phyloP scores from a whole-genome alignment of 441 rosid species.

The Pelargonium citronellum region DNA sequence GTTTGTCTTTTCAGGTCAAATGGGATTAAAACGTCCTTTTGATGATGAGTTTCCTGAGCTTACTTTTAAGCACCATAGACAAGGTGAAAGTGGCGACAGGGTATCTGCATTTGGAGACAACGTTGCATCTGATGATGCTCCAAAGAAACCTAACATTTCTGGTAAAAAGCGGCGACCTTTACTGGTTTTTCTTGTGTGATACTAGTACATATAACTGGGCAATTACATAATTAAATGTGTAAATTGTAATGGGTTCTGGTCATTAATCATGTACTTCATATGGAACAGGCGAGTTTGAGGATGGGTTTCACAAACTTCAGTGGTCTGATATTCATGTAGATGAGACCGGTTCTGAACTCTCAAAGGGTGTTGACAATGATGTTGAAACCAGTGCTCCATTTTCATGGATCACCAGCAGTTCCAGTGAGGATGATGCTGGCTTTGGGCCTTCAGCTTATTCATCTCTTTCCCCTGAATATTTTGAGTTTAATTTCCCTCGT shows the following conservation, averaged over 20 bases:
- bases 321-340: conserved; percentile 28
- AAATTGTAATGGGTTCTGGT: conserved; percentile 6
- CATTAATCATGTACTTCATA: conserved; percentile 19
- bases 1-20: conserved; percentile 29
- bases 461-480: conserved; percentile 35
- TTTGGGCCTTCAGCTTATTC: conserved; percentile 28
- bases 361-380: conserved; percentile 28
- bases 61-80: conserved; percentile 46
- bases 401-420: conserved; percentile 29
- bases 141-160: conserved; percentile 25
- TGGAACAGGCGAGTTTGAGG: conserved; percentile 33
- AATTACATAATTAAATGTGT: neutral
- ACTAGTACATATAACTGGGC: neutral
- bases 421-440: conserved; percentile 38
- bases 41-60: conserved; percentile 41
- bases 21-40: conserved; percentile 61
- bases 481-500: conserved; percentile 28
- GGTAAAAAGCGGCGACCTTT: conserved; percentile 24
- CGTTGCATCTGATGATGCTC: conserved; percentile 25
- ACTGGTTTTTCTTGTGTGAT: neutral
- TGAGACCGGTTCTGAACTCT: conserved; percentile 24
- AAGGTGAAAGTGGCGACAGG: conserved; percentile 33
- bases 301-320: conserved; percentile 26
- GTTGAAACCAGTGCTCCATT: conserved; percentile 28
- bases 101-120: conserved; percentile 32